Evolutionary conservation across 768 basidiomycete genomes (phyloP), one percentile per base, ranked within the genome.

Genomic region (Rhodotorula sphaerocarpa): DNA sequence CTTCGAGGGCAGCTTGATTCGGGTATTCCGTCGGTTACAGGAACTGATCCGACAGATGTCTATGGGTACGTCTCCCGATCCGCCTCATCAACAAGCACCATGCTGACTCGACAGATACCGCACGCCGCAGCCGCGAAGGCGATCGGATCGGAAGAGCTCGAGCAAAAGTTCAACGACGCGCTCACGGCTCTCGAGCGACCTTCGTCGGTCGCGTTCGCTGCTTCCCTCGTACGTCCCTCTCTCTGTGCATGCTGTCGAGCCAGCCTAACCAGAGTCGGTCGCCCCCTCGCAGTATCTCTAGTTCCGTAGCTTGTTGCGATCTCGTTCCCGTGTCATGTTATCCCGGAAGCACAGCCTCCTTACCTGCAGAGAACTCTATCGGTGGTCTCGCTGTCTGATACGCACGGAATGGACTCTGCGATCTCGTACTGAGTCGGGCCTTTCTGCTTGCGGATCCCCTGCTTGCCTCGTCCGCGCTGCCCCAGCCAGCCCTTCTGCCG

Each of bases 1-100:
- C 63, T 99, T 97, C 70, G 95, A 99, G 74, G 95, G 95, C 43
- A 90, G 86, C 60, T 80, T 99, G 31, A 99, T 97, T 73, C 86
- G 95, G 58, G 91, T 91, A 10, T 99, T 99, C 80, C 81, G 95
- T 51, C 84, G 95, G 20, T 77, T 99, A 27, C 88, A 92, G 50
- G 95, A 99, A 75, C 81, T 99, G 25, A 79, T 99, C 28, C 83
- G 92, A 39, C 95, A 99, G 76, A 99, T 99, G 95, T 83, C 85
- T 20, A 84, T 87, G 71, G 91, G 89, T 2, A 25, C 50, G 61
- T 50, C 30, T 3, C 31, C 25, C 3, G 23, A 42, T 33, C 33
- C 28, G 5, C 2, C 6, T n/a, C 18, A 30, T 3, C 6, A 27
- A 2, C 1, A 3, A 20, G 1, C n/a, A 14, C 6, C 10, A 18